These are phyloP conservation scores for Volvox africanus DNA, from an alignment of 139 green algal species.

Conservation along the genomic window DNA sequence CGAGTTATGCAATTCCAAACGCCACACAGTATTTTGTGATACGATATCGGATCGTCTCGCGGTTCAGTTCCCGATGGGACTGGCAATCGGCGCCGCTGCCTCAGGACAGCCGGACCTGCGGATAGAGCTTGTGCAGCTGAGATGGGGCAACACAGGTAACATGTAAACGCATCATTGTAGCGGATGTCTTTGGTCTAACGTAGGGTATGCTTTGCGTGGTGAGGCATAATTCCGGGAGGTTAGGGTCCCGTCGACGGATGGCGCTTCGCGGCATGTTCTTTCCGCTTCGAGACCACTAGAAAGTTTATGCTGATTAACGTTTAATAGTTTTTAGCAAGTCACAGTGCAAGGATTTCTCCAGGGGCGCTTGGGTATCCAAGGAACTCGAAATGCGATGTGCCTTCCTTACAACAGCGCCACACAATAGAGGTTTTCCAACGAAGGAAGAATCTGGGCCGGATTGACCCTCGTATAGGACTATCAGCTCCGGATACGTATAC, in stretches of 20 bases:
- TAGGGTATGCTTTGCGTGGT: not conserved
- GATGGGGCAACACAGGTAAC: constrained; percentile 7
- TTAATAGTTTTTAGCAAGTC: not conserved
- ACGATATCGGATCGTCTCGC: not conserved
- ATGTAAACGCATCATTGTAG: not conserved
- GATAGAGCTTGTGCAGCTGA: not conserved
- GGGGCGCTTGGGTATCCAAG: too few species aligned
- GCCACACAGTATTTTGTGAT: not conserved
- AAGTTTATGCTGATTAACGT: not conserved
- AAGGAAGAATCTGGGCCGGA: too few species aligned
- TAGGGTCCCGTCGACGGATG: not conserved
- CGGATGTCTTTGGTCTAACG: not conserved
- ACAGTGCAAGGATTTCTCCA: too few species aligned
- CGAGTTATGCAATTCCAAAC: not conserved
- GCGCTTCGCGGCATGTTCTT: not conserved
- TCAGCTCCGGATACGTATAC: too few species aligned
- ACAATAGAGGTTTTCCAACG: too few species aligned
- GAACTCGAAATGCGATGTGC: too few species aligned
- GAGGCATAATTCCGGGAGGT: not conserved
- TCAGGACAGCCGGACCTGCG: not conserved
- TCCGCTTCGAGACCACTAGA: not conserved
- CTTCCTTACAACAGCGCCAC: too few species aligned
- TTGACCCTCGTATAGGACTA: too few species aligned
- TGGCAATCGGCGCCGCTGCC: not conserved
- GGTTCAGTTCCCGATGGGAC: not conserved